Conservation (phyloP, 768 basidiomycete species). For the Phylloporus arenicola region DNA sequence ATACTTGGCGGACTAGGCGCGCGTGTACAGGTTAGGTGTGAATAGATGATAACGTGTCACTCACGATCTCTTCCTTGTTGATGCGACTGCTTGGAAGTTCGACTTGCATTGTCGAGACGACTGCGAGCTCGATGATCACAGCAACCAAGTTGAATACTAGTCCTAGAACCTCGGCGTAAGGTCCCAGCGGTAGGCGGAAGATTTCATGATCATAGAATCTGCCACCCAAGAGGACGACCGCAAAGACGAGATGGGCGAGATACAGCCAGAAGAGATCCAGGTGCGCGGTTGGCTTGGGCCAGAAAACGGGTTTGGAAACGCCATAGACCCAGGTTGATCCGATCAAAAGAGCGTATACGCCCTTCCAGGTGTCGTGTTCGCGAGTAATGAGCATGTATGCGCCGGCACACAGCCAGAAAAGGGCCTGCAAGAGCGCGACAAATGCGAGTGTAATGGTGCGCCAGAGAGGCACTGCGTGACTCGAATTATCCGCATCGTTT, state of each 20-base stretch:
- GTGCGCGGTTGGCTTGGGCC: constrained; percentile 53
- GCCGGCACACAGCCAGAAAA: constrained; percentile 57
- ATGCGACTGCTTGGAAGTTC: constrained; percentile 52
- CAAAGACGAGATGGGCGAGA: constrained; percentile 40
- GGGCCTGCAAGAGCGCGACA: constrained; percentile 49
- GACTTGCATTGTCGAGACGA: constrained; percentile 61
- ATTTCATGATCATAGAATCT: constrained; percentile 47
- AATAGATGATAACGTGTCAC: constrained; percentile 19
- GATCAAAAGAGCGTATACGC: constrained; percentile 40
- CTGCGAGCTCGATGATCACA: constrained; percentile 37
- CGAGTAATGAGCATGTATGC: constrained; percentile 46
- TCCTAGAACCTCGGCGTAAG: constrained; percentile 17
- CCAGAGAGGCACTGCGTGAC: constrained; percentile 44
- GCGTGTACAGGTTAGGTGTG: neutral
- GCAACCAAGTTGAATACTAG: constrained; percentile 41
- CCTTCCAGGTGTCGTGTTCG: constrained; percentile 30
- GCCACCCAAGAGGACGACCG: constrained; percentile 48
- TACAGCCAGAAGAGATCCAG: constrained; percentile 61
- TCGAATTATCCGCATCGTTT: neutral
- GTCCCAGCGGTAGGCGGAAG: constrained; percentile 39
- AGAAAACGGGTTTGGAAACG: constrained; percentile 46
- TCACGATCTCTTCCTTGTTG: constrained; percentile 56
- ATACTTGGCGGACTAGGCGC: constrained; percentile 22
- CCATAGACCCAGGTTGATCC: constrained; percentile 66
- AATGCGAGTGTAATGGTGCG: constrained; percentile 52